phyloP scores from a whole-genome alignment of 2,329 filamentous ascomycete genomes.

The Phialophora macrospora region DNA sequence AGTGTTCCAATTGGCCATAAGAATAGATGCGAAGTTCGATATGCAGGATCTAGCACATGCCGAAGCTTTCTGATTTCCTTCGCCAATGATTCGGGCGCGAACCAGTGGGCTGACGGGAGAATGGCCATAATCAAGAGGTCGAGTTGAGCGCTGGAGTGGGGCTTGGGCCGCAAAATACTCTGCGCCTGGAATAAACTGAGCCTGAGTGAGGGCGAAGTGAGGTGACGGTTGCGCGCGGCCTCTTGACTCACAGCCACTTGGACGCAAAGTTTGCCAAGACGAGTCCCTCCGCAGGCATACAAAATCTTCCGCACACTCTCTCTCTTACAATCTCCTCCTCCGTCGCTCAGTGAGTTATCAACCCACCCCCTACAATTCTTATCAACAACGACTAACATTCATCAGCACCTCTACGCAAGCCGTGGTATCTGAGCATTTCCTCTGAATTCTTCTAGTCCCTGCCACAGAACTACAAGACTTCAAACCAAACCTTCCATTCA shows the following conservation, averaged over 20 bases:
- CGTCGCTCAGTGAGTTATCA: slow-evolving; percentile 41
- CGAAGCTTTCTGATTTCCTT: slow-evolving; percentile 15
- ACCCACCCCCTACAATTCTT: slow-evolving; percentile 28
- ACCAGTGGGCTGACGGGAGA: slow-evolving; percentile 15
- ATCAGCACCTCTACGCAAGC: slow-evolving; percentile 59
- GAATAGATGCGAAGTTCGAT: slow-evolving; percentile 7
- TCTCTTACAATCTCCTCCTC: slow-evolving; percentile 33
- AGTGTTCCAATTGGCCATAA: slow-evolving; percentile 20
- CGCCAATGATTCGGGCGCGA: slow-evolving; percentile 12
- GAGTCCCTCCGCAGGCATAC: slow-evolving; percentile 32
- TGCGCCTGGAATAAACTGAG: slow-evolving; percentile 7
- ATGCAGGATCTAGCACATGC: slow-evolving; percentile 24
- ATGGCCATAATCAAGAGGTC: not conserved
- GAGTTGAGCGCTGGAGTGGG: slow-evolving; percentile 12
- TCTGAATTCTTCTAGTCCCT: slow-evolving; percentile 53
- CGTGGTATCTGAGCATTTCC: slow-evolving; percentile 57
- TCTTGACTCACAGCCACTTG: slow-evolving; percentile 17
- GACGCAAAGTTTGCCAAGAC: slow-evolving; percentile 32
- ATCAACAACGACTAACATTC: slow-evolving; percentile 35
- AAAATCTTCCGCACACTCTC: slow-evolving; percentile 37
- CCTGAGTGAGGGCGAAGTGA: slow-evolving; percentile 3
- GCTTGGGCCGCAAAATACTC: slow-evolving; percentile 24
- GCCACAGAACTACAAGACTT: slow-evolving; percentile 56
- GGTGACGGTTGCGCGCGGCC: slow-evolving; percentile 13
- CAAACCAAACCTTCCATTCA: slow-evolving; percentile 39